Conservation (phyloP, 2,329 filamentous ascomycete genomes). For the Colletotrichum sp. region DNA sequence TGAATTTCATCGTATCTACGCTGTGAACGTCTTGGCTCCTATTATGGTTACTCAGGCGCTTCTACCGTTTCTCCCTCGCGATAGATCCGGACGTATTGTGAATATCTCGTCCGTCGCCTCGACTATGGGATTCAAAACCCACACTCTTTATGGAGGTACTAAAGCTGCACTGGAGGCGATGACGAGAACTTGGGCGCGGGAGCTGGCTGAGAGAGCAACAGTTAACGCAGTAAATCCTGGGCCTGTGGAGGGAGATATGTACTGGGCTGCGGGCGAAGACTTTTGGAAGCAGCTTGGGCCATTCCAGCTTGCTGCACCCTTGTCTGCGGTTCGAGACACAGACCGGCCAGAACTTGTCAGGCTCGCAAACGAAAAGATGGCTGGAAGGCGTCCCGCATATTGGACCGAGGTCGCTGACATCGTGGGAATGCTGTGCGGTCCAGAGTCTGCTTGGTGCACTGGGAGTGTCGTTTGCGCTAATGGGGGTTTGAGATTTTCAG, state of each 20-base stretch:
- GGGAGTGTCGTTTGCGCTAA: background rate
- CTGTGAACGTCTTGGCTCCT: slow-evolving; percentile 84
- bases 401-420: background rate
- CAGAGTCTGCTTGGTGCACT: background rate
- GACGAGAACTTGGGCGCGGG: slow-evolving; percentile 63
- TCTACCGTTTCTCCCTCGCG: slow-evolving; percentile 69
- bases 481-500: background rate
- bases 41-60: slow-evolving; percentile 78
- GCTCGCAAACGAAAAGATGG: slow-evolving; percentile 26
- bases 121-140: slow-evolving; percentile 54
- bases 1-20: slow-evolving; percentile 75
- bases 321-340: background rate
- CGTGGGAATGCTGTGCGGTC: background rate
- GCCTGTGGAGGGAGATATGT: slow-evolving; percentile 58
- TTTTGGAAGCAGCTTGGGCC: background rate
- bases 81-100: slow-evolving; percentile 64
- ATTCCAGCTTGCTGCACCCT: background rate
- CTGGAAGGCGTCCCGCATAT: slow-evolving; percentile 40
- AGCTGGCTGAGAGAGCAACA: slow-evolving; percentile 55
- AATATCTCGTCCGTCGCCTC: slow-evolving; percentile 55
- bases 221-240: slow-evolving; percentile 64
- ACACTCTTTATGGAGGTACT: slow-evolving; percentile 60
- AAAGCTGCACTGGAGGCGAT: slow-evolving; percentile 64
- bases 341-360: slow-evolving; percentile 20
- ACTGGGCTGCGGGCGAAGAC: slow-evolving; percentile 27